Base-by-base conservation (phyloP, 768 basidiomycete species). In the Russula brevipes region DNA sequence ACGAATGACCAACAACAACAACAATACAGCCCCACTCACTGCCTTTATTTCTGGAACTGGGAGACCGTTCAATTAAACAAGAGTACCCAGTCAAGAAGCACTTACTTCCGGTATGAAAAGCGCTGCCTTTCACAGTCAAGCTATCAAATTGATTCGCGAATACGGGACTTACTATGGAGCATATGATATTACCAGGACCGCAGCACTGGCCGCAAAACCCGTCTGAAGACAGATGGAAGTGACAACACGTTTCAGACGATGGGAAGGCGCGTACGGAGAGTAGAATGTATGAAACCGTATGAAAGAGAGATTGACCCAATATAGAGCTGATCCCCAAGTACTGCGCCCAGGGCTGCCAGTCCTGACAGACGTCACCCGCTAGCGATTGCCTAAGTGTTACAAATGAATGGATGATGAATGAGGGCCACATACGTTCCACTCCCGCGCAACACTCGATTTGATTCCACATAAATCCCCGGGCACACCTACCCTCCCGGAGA, bases 31-130 rank as follows among this genome's bases (percentile, higher is more conserved):
- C 10, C 36, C 2, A 72, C 83, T 61, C 69, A 88, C 87, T 54
- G 88, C 87, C 74, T 89, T 89, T 38, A 89, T 89, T 72, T 89
- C 88, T 16, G 88, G 88, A 69, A 89, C 87, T 89, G 59, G 5
- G 24, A 42, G 24, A 4, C 3, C 6, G 33, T 41, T 9, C 54
- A 47, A 31, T 56, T 46, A 17, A 56, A 36, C n/a, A 64, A 9
- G 47, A 50, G 57, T 42, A 57, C 16, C 1, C 10, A 44, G 49
- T 12, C 45, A 57, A 52, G 57, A 44, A 41, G n/a, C 12, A 60
- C 87, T 74, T 68, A 89, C 87, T 89, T 79, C 88, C 88, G 33
- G 88, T 89, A 69, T 89, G 88, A 68, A 88, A 89, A 14, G 87
- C 88, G 66, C 86, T 88, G 59, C 36, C 51, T 47, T 49, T 41